A percentile compares a stretch with the other conserved stretches of the same genome.
Conservation (phyloP, 1,139 yeast genomes). For the Yamadazyma aaseri region DNA sequence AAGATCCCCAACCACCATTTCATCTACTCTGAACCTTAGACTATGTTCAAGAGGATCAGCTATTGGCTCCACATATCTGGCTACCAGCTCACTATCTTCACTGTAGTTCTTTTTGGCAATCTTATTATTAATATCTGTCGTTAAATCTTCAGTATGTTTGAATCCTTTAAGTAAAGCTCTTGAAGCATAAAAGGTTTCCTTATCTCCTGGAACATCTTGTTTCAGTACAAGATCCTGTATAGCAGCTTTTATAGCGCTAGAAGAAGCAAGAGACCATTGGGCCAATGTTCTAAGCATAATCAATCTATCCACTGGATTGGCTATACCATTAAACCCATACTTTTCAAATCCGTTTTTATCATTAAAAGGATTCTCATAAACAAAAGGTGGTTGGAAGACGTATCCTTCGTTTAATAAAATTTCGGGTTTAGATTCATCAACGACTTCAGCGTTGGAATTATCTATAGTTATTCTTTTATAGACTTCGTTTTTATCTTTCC, state of each 20-base stretch:
- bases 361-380: constrained; percentile 32
- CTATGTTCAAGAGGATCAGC: constrained; percentile 42
- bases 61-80: constrained; percentile 41
- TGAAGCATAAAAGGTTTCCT: constrained; percentile 44
- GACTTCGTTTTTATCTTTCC: constrained; percentile 31
- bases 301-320: constrained; percentile 44
- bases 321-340: constrained; percentile 44
- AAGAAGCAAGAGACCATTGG: constrained; percentile 49
- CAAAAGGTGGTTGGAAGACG: constrained; percentile 12
- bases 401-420: constrained; percentile 26
- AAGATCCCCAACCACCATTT: constrained; percentile 45
- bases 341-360: constrained; percentile 38
- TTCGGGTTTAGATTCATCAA: constrained; percentile 26
- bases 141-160: constrained; percentile 30
- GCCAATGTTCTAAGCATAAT: constrained; percentile 44
- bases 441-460: constrained; percentile 15
- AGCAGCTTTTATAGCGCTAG: constrained; percentile 41
- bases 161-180: constrained; percentile 41
- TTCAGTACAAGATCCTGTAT: constrained; percentile 29
- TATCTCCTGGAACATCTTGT: constrained; percentile 47
- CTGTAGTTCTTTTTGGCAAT: constrained; percentile 26
- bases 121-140: constrained; percentile 32
- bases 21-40: constrained; percentile 38
- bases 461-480: constrained; percentile 13
- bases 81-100: constrained; percentile 23